Percentiles rank a stretch among this genome's conserved stretches.
These are phyloP conservation scores for Golubevia pallescens DNA, from an alignment of 1,284 basidiomycete species.

Conservation along the genomic window DNA sequence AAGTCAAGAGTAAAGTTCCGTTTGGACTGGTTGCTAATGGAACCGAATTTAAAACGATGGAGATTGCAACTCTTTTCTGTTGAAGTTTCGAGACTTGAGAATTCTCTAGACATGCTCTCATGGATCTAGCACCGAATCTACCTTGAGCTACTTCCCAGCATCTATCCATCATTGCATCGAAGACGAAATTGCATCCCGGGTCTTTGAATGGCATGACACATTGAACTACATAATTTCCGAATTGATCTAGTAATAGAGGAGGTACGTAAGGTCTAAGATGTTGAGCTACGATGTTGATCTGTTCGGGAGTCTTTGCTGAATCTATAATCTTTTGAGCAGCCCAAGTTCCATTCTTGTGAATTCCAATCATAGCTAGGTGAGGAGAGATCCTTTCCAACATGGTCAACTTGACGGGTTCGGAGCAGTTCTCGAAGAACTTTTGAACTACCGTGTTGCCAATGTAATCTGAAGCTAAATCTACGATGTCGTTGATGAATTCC, in stretches of 20 bases:
- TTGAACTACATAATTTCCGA: slow-evolving; percentile 63
- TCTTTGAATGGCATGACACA: slow-evolving; percentile 51
- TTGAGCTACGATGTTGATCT: slow-evolving; percentile 39
- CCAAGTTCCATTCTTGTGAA: slow-evolving; percentile 64
- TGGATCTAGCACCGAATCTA: slow-evolving; percentile 55
- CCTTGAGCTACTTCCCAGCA: slow-evolving; percentile 63
- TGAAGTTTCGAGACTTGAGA: slow-evolving; percentile 25
- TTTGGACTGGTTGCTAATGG: slow-evolving; percentile 59
- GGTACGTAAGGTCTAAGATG: slow-evolving; percentile 56
- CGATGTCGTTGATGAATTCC: slow-evolving; percentile 42
- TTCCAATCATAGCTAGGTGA: slow-evolving; percentile 56
- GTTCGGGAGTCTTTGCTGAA: slow-evolving; percentile 31
- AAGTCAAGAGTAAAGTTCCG: slow-evolving; percentile 51
- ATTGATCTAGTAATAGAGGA: slow-evolving; percentile 55
- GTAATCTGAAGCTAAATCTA: slow-evolving; percentile 60
- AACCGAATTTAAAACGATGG: slow-evolving; percentile 54
- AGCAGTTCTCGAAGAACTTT: slow-evolving; percentile 59
- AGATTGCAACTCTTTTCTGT: slow-evolving; percentile 49
- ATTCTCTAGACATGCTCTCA: slow-evolving; percentile 56
- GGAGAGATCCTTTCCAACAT: slow-evolving; percentile 55
- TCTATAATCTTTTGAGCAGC: slow-evolving; percentile 64
- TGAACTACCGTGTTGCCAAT: slow-evolving; percentile 63
- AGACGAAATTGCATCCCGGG: slow-evolving; percentile 43
- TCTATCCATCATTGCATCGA: slow-evolving; percentile 61
- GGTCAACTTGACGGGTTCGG: slow-evolving; percentile 41